Evolutionary conservation across 805 yeast species (phyloP), one percentile per base, ranked within the genome.

Genomic region (Candida andamanensis): DNA sequence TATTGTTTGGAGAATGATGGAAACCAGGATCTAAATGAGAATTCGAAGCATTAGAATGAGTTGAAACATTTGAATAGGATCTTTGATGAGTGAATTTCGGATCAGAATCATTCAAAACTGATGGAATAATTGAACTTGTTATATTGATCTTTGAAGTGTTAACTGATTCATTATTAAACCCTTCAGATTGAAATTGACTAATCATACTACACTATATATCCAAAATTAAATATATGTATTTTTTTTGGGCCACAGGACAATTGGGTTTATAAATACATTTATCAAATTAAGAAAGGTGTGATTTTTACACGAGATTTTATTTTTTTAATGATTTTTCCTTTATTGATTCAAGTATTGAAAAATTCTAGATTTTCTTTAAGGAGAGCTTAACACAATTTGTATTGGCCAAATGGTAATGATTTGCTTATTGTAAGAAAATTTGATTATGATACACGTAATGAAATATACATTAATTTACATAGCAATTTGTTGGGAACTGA

Each of bases 291-390:
- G 41, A 37, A 30, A 31, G 41, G 41, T 36, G 20, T 36, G 17
- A 20, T 20, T 25, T 24, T 28, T 35, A 35, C 38, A 35, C 38
- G 38, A 35, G 38, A 24, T 29, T 28, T 27, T n/a, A n/a, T n/a
- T n/a, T n/a, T n/a, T n/a, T n/a, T n/a, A n/a, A n/a, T n/a, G n/a
- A n/a, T n/a, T n/a, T n/a, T n/a, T n/a, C n/a, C n/a, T n/a, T n/a
- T n/a, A n/a, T n/a, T n/a, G n/a, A n/a, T n/a, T n/a, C n/a, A n/a
- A n/a, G n/a, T n/a, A 8, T 19, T 19, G 11, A 19, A 19, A 19
- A 38, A 38, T 34, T 38, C 42, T 38, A 38, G 42, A 38, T 38
- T 38, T 34, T 11, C 22, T 19, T n/a, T n/a, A n/a, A n/a, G n/a
- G n/a, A n/a, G n/a, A n/a, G n/a, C n/a, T n/a, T n/a, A n/a, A n/a